These are phyloP conservation scores for Xylaria grammica DNA, from an alignment of 495 filamentous ascomycete genomes.

Conservation along the genomic window DNA sequence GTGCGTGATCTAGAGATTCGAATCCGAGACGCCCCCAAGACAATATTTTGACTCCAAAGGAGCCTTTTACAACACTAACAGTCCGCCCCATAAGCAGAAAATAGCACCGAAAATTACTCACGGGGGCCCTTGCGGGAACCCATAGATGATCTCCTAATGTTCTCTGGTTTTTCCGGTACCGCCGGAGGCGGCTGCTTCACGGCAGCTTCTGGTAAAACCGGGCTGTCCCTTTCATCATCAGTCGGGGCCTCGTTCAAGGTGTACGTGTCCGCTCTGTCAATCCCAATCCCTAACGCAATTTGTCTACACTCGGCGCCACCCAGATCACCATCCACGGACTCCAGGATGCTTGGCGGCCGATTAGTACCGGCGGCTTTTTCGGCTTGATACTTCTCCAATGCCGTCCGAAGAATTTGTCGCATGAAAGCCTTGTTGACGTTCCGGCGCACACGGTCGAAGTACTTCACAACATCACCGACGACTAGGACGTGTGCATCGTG, in stretches of 20 bases:
- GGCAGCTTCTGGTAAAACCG: not conserved
- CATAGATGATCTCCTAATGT: conserved; percentile 7
- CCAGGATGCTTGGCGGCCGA: conserved; percentile 21
- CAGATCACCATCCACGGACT: conserved; percentile 20
- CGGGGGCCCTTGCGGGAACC: too few relatives aligned
- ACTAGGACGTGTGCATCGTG: conserved; percentile 41
- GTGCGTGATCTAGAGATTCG: too few relatives aligned
- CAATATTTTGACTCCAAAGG: too few relatives aligned
- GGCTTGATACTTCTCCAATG: conserved; percentile 38
- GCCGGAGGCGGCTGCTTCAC: conserved; percentile 1
- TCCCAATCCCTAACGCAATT: not conserved
- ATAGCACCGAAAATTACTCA: too few relatives aligned
- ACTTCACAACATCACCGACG: conserved; percentile 39
- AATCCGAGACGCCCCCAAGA: too few relatives aligned
- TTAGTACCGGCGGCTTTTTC: conserved; percentile 21
- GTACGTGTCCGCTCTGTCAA: conserved; percentile 13
- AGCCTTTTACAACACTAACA: too few relatives aligned
- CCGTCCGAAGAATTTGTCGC: conserved; percentile 38
- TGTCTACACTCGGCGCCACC: conserved; percentile 19
- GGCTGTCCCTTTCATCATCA: conserved; percentile 16
- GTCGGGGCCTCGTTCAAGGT: conserved; percentile 21
- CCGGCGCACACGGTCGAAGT: conserved; percentile 39
- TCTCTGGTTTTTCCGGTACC: conserved; percentile 13
- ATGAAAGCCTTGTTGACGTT: conserved; percentile 44
- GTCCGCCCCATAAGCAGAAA: too few relatives aligned